Conservation (phyloP, 768 basidiomycete species). For the Leucocoprinus sp. region DNA sequence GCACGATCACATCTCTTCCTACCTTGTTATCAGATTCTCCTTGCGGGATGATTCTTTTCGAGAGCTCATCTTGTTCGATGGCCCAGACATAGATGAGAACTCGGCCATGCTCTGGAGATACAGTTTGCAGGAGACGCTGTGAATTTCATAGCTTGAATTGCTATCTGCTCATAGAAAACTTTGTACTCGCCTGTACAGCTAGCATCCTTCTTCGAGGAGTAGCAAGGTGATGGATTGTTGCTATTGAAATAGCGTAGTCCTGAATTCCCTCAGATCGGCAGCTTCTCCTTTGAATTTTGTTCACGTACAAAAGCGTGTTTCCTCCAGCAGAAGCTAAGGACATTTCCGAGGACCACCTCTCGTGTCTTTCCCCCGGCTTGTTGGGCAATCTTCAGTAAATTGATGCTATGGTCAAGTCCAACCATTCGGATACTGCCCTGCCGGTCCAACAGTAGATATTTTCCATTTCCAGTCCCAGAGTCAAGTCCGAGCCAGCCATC, state of each 20-base stretch:
- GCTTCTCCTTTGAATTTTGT: background rate
- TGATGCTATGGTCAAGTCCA: slow-evolving; percentile 77
- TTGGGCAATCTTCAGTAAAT: slow-evolving; percentile 68
- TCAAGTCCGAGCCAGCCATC: slow-evolving; percentile 85
- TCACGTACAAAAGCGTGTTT: slow-evolving; percentile 64
- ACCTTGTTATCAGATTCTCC: slow-evolving; percentile 18
- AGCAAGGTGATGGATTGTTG: slow-evolving; percentile 93
- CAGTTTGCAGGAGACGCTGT: slow-evolving; percentile 55
- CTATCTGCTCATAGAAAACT: background rate
- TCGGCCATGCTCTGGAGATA: slow-evolving; percentile 65
- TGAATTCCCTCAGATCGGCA: slow-evolving; percentile 21
- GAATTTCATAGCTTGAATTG: background rate
- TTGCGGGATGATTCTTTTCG: slow-evolving; percentile 58
- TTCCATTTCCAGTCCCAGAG: slow-evolving; percentile 95
- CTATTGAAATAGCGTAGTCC: slow-evolving; percentile 97
- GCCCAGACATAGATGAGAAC: slow-evolving; percentile 96
- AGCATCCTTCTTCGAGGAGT: slow-evolving; percentile 63
- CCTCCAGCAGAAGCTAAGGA: slow-evolving; percentile 68
- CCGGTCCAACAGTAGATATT: slow-evolving; percentile 79
- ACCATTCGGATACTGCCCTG: slow-evolving; percentile 61
- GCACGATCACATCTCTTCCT: slow-evolving; percentile 83
- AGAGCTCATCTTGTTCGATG: slow-evolving; percentile 81
- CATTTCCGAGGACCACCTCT: slow-evolving; percentile 79
- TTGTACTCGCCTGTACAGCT: slow-evolving; percentile 63
- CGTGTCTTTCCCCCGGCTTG: slow-evolving; percentile 46